Evolutionary conservation across 441 rosid genomes (phyloP).

Genomic region (Gossypium gossypioides): DNA sequence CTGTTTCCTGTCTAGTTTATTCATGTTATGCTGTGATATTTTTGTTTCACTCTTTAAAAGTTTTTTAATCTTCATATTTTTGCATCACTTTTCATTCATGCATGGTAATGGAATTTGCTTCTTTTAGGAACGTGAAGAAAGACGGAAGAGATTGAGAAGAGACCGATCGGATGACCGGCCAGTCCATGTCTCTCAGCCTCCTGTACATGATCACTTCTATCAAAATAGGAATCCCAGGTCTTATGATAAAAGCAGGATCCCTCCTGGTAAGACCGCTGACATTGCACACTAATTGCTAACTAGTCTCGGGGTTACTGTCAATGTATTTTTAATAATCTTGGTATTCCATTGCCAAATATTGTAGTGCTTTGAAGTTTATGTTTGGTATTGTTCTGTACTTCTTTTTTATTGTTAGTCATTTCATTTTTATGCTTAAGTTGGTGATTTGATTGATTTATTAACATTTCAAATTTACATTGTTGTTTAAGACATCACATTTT

Average conservation of each 20-base stretch:
- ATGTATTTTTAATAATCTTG: background rate
- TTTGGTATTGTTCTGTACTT: background rate
- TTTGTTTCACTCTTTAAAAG: background rate
- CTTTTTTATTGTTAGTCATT: background rate
- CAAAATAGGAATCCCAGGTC: constrained; percentile 36
- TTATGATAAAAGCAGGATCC: constrained; percentile 67
- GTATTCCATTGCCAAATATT: background rate
- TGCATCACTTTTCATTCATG: background rate
- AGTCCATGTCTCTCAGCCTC: constrained; percentile 38
- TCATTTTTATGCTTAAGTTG: background rate
- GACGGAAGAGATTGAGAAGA: constrained; percentile 63
- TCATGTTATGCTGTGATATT: background rate
- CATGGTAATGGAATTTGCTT: constrained; percentile 3
- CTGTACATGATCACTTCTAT: constrained; percentile 37
- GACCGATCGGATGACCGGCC: constrained; percentile 56
- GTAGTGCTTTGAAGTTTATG: background rate
- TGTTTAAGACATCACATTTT: background rate
- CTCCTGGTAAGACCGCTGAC: constrained; percentile 51
- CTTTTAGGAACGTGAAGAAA: constrained; percentile 87
- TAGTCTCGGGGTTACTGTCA: background rate
- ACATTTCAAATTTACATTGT: background rate
- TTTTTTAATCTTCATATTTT: background rate
- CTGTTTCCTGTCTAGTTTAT: background rate
- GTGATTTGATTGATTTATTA: background rate
- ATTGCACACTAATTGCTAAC: background rate